A percentile compares a stretch with the other conserved stretches of the same genome.
phyloP scores from a whole-genome alignment of 345 rosid species.

The Pugionium cornutum region DNA sequence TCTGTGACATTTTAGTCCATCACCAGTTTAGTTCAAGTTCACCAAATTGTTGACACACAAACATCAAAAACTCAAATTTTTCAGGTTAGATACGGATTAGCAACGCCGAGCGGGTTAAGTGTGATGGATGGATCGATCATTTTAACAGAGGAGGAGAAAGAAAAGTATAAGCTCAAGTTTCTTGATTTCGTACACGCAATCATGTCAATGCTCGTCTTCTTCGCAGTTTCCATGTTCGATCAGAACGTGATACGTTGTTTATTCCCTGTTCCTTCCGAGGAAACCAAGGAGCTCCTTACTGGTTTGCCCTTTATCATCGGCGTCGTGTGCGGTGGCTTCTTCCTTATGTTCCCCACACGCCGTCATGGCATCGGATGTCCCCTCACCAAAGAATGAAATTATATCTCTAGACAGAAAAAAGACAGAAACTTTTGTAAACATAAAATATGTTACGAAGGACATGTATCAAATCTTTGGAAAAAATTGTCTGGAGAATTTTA shows the following conservation, averaged over 20 bases:
- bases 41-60: neutral
- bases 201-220: conserved; percentile 58
- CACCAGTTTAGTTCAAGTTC: neutral
- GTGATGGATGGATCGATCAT: conserved; percentile 51
- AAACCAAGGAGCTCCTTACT: conserved; percentile 45
- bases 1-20: too few species aligned
- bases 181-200: conserved; percentile 70
- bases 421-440: conserved; percentile 17
- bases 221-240: conserved; percentile 60
- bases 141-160: conserved; percentile 47
- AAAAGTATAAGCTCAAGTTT: conserved; percentile 47
- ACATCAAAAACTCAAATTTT: neutral
- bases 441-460: conserved; percentile 23
- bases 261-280: conserved; percentile 52
- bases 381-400: conserved; percentile 40
- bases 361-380: conserved; percentile 80
- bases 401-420: neutral
- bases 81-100: conserved; percentile 60
- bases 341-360: conserved; percentile 58
- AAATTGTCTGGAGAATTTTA: neutral
- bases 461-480: conserved; percentile 24
- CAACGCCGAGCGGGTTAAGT: conserved; percentile 58
- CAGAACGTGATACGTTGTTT: conserved; percentile 64
- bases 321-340: conserved; percentile 51
- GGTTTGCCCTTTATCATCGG: conserved; percentile 55